Evolutionary conservation across 2,329 filamentous ascomycete genomes (phyloP), one percentile per base, ranked within the genome.

Genomic region (Apiospora hydei): DNA sequence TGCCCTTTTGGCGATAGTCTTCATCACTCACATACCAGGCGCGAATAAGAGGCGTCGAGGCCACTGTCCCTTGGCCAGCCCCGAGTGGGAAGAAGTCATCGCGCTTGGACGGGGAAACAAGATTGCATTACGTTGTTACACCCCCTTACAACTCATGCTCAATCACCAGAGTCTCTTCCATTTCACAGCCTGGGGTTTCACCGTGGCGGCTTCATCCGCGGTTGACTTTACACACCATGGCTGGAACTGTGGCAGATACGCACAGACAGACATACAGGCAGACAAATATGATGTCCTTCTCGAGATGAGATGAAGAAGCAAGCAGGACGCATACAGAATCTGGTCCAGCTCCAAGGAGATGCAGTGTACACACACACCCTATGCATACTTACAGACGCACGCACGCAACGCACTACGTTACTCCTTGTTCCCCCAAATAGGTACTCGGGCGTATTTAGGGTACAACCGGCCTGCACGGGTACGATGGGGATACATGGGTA

Each of bases 371-470:
- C 38, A 66, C 69, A 46, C 43, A 49, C 11, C n/a, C 64, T 34
- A 6, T 64, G 43, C 69, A 66, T 46, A n/a, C 49, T n/a, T 49
- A 70, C 69, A 30, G 24, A 70, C 69, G 44, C 34, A 64, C 69
- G 34, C 49, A 70, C 34, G 38, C 44, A 43, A 43, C 69, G 57
- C 49, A 64, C 49, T 64, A 64, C 57, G 57, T 64, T 64, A 64
- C 57, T 41, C 30, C 57, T 64, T 64, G 57, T 64, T 64, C 57
- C 57, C 30, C 34, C 57, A 64, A 41, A 18, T 44, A 16, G 66
- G 66, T 68, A 68, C 41, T 68, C 66, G 66, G 66, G 43, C 66
- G 66, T 68, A 68, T 68, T 68, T 41, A 26, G 66, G 66, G 66
- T 34, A 68, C 66, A 47, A 68, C 66, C 57, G n/a, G 41, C n/a